phyloP scores from a whole-genome alignment of 2,329 filamentous ascomycete species.

The Chaetomium olivaceum region DNA sequence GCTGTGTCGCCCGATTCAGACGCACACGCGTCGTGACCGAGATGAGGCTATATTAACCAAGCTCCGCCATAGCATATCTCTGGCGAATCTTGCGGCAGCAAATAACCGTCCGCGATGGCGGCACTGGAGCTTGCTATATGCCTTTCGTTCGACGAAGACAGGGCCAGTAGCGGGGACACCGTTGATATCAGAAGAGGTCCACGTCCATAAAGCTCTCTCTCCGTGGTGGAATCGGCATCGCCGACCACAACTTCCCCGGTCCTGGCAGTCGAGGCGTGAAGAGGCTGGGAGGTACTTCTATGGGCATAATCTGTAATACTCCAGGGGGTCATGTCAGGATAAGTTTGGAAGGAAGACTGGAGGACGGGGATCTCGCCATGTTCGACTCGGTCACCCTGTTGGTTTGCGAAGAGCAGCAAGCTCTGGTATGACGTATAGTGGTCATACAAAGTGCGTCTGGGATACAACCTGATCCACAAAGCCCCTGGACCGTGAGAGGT shows the following conservation, averaged over 20 bases:
- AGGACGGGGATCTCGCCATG: not conserved
- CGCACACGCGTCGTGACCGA: slow-evolving; percentile 18
- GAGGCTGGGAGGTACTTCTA: not conserved
- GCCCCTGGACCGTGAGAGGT: not conserved
- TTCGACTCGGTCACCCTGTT: not conserved
- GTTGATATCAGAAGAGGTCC: not conserved
- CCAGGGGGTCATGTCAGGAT: not conserved
- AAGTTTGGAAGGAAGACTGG: not conserved
- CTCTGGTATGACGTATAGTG: not conserved
- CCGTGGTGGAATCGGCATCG: not conserved
- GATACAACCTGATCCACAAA: not conserved
- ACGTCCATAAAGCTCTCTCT: not conserved
- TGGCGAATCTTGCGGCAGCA: not conserved
- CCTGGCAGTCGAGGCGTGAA: not conserved
- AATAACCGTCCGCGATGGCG: not conserved
- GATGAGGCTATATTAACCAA: slow-evolving; percentile 29
- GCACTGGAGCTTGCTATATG: not conserved
- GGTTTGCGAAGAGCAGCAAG: not conserved
- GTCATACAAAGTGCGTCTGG: not conserved
- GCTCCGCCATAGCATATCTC: slow-evolving; percentile 17
- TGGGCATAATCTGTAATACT: not conserved
- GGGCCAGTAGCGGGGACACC: not conserved
- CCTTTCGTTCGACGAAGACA: not conserved
- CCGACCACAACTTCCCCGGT: not conserved
- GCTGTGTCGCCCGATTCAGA: slow-evolving; percentile 2